Evolutionary conservation across 805 yeast genomes (phyloP), one percentile per base, ranked within the genome.

Genomic region (Saccharomyces cerevisiae): DNA sequence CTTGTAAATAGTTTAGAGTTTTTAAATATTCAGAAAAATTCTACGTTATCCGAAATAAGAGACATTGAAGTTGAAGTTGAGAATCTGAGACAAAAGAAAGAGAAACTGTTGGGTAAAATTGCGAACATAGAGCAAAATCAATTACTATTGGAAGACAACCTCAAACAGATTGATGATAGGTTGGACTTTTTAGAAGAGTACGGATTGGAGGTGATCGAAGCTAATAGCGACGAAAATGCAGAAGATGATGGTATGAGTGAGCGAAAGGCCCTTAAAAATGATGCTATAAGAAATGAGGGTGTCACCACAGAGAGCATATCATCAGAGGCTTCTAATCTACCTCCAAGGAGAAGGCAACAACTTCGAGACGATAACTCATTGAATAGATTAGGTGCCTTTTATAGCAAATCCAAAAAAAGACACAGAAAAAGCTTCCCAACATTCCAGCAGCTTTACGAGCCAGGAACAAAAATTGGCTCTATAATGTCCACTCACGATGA

Each of bases 61-160:
- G 91, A 83, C 53, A 73, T 86, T 36, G 92, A 86, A 64, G 64
- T 63, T 41, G 78, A 82, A 59, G 78, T 86, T 43, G 73, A 76
- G 47, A 76, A 75, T 59, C 63, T 85, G 47, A 79, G 80, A 54
- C 58, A 69, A 21, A 72, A 77, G 71, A 73, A 91, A 50, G 74
- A 77, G 53, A 60, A 76, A 13, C 79, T 83, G 30, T 82, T 84
- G 61, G 80, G 82, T 55, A 72, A 80, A 59, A 79, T 86, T 46
- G 83, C 84, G 2, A 70, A 70, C 30, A 75, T 82, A 53, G 92
- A 86, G 66, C 79, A 78, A 57, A 79, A 81, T 59, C 87, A 84
- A 64, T 67, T 77, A n/a, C 72, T 70, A 50, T 61, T 84, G 48
- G 88, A 83, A 57, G 73, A 73, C 32, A 76, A 76, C 55, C 57